Evolutionary conservation across 108 stramenopile genomes (phyloP), one percentile per base, ranked within the genome.

Genomic region (Phaeodactylum tricornutum): DNA sequence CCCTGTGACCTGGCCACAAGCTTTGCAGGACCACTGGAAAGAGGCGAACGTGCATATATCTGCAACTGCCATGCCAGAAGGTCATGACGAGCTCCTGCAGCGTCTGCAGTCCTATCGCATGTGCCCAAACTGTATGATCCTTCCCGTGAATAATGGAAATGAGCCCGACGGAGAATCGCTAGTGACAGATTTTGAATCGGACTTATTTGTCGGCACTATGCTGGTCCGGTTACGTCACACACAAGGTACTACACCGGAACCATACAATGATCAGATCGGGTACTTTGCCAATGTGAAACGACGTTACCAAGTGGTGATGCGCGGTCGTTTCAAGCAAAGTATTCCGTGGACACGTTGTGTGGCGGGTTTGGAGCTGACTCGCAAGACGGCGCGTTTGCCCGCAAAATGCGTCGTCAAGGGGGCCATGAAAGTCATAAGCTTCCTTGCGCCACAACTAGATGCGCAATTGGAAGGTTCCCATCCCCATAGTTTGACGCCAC

Each of bases 91-190:
- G n/a, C n/a, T n/a, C n/a, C n/a, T n/a, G n/a, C n/a, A n/a, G n/a
- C n/a, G n/a, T n/a, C n/a, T n/a, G n/a, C n/a, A n/a, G n/a, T n/a
- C n/a, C n/a, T 22, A 34, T 34, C 33, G 8, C 33, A 34, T 34
- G 33, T 34, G 33, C 12, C 12, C 12, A 12, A 34, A 12, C 8
- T 34, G 33, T 26, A 57, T 62, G 24, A 62, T 62, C 29, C 43
- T 81, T 12, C 79, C 84, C 1, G 69, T 86, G 21, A 86, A 86
- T 45, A 81, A 86, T 54, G 84, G 84, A 37, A 71, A 68, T 36
- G 84, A 86, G 40, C 12, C 42, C n/a, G 29, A 31, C 8, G 76
- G 71, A 25, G 56, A 74, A 45, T 59, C 71, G 32, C 32, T 86
- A 9, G 76, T 81, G 7, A 59, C 75, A 24, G 84, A 86, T 45